Percentiles rank a stretch among this genome's conserved stretches.
Evolutionary conservation across 495 filamentous ascomycete genomes (phyloP).

Genomic region (Talaromyces trachyspermus): DNA sequence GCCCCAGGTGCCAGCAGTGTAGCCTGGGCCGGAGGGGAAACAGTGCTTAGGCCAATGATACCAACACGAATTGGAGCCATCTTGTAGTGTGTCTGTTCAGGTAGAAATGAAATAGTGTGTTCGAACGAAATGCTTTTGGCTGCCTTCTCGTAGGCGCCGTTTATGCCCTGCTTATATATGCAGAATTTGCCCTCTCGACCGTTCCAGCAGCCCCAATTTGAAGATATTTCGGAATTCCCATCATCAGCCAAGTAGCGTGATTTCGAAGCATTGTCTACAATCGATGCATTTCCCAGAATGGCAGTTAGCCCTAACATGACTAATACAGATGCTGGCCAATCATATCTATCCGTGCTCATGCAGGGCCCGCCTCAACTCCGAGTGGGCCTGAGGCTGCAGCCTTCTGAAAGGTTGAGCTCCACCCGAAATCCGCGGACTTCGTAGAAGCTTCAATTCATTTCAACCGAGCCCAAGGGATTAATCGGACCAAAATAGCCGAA

Average conservation of each 20-base stretch:
- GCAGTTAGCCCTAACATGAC: too few species aligned
- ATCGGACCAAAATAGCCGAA: too few species aligned
- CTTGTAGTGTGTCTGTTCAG: neutral
- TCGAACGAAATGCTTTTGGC: too few species aligned
- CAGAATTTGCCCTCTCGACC: too few species aligned
- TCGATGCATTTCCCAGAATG: too few species aligned
- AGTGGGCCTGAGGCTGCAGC: too few species aligned
- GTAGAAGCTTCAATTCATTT: neutral
- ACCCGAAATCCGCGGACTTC: constrained; percentile 6
- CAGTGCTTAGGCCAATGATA: constrained; percentile 46
- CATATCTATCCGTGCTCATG: too few species aligned
- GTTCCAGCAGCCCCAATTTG: neutral
- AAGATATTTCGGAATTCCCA: neutral
- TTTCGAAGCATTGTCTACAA: too few species aligned
- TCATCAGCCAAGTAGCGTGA: neutral
- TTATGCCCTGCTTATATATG: neutral
- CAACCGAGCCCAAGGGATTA: neutral
- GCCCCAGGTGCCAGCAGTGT: constrained; percentile 43
- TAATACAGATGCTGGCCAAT: too few species aligned
- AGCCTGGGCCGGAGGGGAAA: constrained; percentile 37
- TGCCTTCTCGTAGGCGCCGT: too few species aligned
- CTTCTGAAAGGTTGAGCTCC: neutral
- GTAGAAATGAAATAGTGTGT: too few species aligned
- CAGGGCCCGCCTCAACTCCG: constrained; percentile 7
- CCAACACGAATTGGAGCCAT: constrained; percentile 48